These are phyloP conservation scores for Dioscorea alata DNA, from an alignment of 106 monocot genomes.

Conservation along the genomic window DNA sequence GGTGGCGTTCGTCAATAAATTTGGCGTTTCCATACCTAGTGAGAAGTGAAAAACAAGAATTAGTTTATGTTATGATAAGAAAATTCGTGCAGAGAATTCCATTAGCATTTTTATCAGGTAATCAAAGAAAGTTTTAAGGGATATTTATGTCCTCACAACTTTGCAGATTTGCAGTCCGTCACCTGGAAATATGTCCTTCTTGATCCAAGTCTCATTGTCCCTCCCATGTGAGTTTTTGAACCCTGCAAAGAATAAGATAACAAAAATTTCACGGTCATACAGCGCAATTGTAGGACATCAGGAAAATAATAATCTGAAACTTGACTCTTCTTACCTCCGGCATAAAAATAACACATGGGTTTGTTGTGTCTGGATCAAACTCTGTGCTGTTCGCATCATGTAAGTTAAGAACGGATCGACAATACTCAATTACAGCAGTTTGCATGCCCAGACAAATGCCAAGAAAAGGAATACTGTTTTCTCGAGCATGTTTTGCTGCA, in stretches of 20 bases:
- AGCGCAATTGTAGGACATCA: too few species aligned
- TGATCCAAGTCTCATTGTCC: conserved; percentile 96
- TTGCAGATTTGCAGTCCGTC: conserved; percentile 65
- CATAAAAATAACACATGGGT: conserved; percentile 89
- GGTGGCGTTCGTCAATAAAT: conserved; percentile 79
- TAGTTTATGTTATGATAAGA: not conserved
- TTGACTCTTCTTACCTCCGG: conserved; percentile 55
- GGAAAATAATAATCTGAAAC: not conserved
- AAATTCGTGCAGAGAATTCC: not conserved
- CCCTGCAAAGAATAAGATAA: conserved; percentile 33
- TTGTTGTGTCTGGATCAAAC: conserved; percentile 61
- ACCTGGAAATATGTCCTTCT: conserved; percentile 63
- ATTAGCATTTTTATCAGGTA: too few species aligned
- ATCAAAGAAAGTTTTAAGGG: too few species aligned
- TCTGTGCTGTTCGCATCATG: conserved; percentile 88
- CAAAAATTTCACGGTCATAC: too few species aligned
- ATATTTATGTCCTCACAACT: conserved; percentile 48
- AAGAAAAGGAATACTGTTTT: conserved; percentile 83
- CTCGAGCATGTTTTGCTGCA: conserved; percentile 90
- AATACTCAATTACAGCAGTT: conserved; percentile 86
- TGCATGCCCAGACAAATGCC: conserved; percentile 99
- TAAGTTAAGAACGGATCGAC: conserved; percentile 69
- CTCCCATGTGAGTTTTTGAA: conserved; percentile 99
- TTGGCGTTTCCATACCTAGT: conserved; percentile 62
- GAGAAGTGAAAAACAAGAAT: not conserved